A percentile compares a stretch with the other conserved stretches of the same genome.
phyloP scores from a whole-genome alignment of 208 protist genomes.

The Kentomonas sorsogonicus region DNA sequence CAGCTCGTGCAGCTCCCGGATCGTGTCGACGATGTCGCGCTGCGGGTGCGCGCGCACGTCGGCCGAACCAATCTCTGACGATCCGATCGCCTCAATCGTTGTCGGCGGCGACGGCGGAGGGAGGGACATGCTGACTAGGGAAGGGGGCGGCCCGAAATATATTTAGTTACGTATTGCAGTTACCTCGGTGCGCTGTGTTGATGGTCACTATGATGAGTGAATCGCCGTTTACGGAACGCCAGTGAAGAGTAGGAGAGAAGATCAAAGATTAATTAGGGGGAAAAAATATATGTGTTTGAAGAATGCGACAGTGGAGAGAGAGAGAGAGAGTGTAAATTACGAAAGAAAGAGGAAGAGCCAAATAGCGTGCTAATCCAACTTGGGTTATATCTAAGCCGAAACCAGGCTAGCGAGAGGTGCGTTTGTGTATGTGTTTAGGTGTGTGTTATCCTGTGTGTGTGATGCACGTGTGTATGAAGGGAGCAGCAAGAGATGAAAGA shows the following conservation, averaged over 20 bases:
- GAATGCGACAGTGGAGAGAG: not conserved
- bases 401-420: no score
- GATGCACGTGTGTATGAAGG: not conserved
- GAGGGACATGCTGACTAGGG: no score
- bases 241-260: no score
- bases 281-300: not conserved
- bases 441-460: not conserved
- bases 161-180: no score
- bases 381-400: no score
- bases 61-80: conserved; percentile 8
- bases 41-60: conserved; percentile 19
- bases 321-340: not conserved
- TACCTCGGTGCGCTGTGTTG: not conserved
- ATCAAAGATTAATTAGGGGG: conserved; percentile 8
- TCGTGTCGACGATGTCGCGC: conserved; percentile 57
- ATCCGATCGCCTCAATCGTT: not conserved
- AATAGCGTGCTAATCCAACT: no score
- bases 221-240: no score
- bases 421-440: no score
- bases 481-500: not conserved
- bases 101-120: not conserved
- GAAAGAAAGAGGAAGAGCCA: not conserved
- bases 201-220: not conserved
- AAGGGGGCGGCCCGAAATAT: no score
- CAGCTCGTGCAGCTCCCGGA: conserved; percentile 61